Evolutionary conservation across 805 yeast genomes (phyloP).

Genomic region (Ogataea ganodermae): DNA sequence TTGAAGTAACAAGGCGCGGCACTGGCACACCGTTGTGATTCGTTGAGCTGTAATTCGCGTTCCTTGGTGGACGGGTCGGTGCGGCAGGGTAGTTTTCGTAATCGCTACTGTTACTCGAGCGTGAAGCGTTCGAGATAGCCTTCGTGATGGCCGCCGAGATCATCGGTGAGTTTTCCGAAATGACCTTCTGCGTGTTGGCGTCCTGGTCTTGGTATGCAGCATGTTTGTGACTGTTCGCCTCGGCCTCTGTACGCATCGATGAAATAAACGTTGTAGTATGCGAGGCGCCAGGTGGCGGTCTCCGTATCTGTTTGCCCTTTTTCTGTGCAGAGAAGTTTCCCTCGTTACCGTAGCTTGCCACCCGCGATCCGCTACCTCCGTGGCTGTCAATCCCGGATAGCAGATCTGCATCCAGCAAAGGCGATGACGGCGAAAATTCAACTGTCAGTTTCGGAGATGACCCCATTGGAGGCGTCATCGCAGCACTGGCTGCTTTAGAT

Average conservation of each 20-base stretch:
- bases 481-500: conserved; percentile 37
- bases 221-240: conserved; percentile 2
- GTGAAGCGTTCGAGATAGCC: conserved; percentile 30
- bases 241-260: conserved; percentile 21
- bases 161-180: conserved; percentile 32
- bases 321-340: neutral
- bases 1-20: conserved; percentile 46
- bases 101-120: conserved; percentile 7
- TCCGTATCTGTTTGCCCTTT: conserved; percentile 10
- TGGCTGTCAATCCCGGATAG: conserved; percentile 8
- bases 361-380: neutral
- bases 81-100: conserved; percentile 1
- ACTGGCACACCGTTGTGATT: conserved; percentile 7
- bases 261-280: conserved; percentile 20
- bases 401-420: conserved; percentile 17
- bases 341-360: neutral
- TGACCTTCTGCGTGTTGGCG: conserved; percentile 19
- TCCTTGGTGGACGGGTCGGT: conserved; percentile 1
- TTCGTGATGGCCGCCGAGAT: conserved; percentile 38
- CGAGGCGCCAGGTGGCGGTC: conserved; percentile 20
- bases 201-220: conserved; percentile 9
- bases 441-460: conserved; percentile 16
- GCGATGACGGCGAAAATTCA: conserved; percentile 24
- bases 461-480: conserved; percentile 18
- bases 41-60: conserved; percentile 1